Evolutionary conservation across 2,329 filamentous ascomycete genomes (phyloP).

Genomic region (Hypoxylon sp.): DNA sequence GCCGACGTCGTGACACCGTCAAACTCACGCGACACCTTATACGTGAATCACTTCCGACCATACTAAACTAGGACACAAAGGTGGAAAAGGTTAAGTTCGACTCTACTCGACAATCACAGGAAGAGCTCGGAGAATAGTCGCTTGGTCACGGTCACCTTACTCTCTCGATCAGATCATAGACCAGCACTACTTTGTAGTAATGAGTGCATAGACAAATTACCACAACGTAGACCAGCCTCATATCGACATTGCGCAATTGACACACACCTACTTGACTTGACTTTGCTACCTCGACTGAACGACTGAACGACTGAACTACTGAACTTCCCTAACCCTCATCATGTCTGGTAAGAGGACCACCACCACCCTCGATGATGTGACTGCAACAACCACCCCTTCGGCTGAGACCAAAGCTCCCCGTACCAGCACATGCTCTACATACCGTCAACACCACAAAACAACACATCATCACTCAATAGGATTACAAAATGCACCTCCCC

Average conservation of each 20-base stretch:
- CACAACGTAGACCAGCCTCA: too few relatives aligned
- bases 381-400: slow-evolving; percentile 27
- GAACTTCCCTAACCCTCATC: neutral
- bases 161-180: slow-evolving; percentile 43
- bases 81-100: slow-evolving; percentile 21
- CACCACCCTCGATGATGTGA: slow-evolving; percentile 23
- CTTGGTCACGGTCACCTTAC: slow-evolving; percentile 31
- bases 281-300: too few relatives aligned
- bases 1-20: neutral
- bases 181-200: slow-evolving; percentile 46
- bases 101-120: too few relatives aligned
- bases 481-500: too few relatives aligned
- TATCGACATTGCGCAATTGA: too few relatives aligned
- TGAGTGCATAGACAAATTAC: too few relatives aligned
- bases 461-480: too few relatives aligned
- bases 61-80: neutral
- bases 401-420: slow-evolving; percentile 2
- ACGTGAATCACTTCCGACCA: too few relatives aligned
- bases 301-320: slow-evolving; percentile 28
- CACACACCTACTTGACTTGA: too few relatives aligned
- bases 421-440: slow-evolving; percentile 1
- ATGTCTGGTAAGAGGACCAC: slow-evolving; percentile 48
- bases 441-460: slow-evolving; percentile 2
- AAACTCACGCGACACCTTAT: too few relatives aligned
- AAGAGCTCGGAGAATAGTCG: too few relatives aligned